Evolutionary conservation across 805 yeast species (phyloP), one percentile per base, ranked within the genome.

Genomic region (Candida caryicola): DNA sequence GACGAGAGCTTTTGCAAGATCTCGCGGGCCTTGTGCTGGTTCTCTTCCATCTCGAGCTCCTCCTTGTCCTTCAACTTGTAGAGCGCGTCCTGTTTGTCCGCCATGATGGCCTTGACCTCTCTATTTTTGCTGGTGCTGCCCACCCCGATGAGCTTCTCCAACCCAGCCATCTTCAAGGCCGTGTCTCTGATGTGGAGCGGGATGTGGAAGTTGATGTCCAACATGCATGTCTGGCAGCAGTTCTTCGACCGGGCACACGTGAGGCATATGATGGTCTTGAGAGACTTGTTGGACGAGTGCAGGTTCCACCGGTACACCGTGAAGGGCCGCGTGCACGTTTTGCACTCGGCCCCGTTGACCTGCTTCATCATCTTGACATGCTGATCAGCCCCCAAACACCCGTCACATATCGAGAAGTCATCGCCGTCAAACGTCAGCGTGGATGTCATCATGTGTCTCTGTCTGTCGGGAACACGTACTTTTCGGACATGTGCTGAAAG

Each of bases 181-280:
- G 87, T 80, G 52, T 90, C 96, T 46, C 96, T 69, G 5, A 88
- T 63, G 8, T 81, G 77, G 13, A 88, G 57, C 0, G 95, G 87
- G n/a, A 93, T 77, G 3, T 89, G 86, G 64, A 80, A 85, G 19
- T 82, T 77, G 29, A 90, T 64, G 62, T 91, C 98, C 23, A 84
- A 59, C 77, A 88, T 75, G 59, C 99, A 91, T 17, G 80, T 66
- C 58, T 93, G 98, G 55, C 99, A 91, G 50, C 95, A 83, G 61
- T 86, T 83, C 42, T 82, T 74, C 31, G 82, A 78, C 29, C 81
- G 67, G 0, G 97, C 80, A 65, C 99, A 91, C 0, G 90, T 79
- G 25, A 65, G 55, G 62, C 99, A 91, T 14, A 91, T 77, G 1
- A 78, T 59, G 2, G 96, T 88, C 48, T 76, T 79, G 40, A 74